Evolutionary conservation across 2,329 filamentous ascomycete genomes (phyloP).

Genomic region (Iodosphaeria phyllophila): DNA sequence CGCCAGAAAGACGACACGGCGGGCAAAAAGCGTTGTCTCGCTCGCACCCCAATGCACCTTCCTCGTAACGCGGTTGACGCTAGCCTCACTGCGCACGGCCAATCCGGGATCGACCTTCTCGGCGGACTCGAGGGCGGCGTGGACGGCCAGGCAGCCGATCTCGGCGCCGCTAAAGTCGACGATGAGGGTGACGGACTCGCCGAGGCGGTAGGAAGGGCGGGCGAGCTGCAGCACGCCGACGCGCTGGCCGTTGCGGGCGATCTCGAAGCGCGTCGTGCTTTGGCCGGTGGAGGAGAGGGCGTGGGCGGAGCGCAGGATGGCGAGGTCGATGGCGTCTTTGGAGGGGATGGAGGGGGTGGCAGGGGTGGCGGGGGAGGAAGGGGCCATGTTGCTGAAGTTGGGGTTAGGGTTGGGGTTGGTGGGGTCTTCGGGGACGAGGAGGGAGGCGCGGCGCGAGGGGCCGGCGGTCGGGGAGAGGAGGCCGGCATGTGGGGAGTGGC

Average conservation of each 20-base stretch:
- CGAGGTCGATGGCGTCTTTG: conserved; percentile 78
- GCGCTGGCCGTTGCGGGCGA: conserved; percentile 77
- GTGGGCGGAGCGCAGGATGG: conserved; percentile 69
- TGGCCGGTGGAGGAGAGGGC: conserved; percentile 43
- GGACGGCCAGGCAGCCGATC: conserved; percentile 70
- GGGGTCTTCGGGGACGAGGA: no score
- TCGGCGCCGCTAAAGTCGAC: conserved; percentile 68
- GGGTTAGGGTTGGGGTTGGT: no score
- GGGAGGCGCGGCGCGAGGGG: no score
- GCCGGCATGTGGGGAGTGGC: conserved; percentile 35
- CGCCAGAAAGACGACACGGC: conserved; percentile 61
- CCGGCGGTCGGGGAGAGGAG: conserved; percentile 59
- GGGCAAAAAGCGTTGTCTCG: conserved; percentile 67
- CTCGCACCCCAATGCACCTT: conserved; percentile 62
- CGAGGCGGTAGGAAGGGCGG: conserved; percentile 72
- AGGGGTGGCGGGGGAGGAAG: no score
- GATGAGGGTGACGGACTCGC: conserved; percentile 67
- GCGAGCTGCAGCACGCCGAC: conserved; percentile 83
- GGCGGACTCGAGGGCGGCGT: conserved; percentile 67
- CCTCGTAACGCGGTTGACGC: conserved; percentile 71
- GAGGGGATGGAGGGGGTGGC: no score
- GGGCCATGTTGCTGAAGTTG: no score
- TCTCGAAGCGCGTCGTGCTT: conserved; percentile 86
- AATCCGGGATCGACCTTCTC: conserved; percentile 68
- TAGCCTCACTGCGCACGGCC: conserved; percentile 69